These are phyloP conservation scores for Zygnema cylindricum DNA, from an alignment of 139 green algal genomes.

Conservation along the genomic window DNA sequence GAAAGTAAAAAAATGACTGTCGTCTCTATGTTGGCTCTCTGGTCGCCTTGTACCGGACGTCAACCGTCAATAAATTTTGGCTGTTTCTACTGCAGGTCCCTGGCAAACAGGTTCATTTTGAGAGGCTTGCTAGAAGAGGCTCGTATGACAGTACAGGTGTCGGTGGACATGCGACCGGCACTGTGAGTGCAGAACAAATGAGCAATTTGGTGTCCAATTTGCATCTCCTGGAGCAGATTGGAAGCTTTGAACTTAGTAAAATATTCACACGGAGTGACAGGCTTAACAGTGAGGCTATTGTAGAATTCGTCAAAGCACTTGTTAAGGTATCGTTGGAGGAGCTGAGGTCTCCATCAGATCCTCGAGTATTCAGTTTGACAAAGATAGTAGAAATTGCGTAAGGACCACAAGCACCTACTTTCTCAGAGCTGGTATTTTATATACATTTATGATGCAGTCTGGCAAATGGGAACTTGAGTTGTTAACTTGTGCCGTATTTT, in stretches of 20 bases:
- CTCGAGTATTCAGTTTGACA: conserved; percentile 88
- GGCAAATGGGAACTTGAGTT: no score
- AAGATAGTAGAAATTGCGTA: conserved; percentile 95
- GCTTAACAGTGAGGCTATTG: conserved; percentile 86
- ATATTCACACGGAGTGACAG: conserved; percentile 71
- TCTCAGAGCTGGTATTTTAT: no score
- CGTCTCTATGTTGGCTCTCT: no score
- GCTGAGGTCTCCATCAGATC: conserved; percentile 72
- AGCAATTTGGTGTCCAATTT: conserved; percentile 56
- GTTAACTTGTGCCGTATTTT: no score
- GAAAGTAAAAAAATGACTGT: no score
- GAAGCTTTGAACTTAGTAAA: conserved; percentile 58
- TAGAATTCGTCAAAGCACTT: conserved; percentile 90
- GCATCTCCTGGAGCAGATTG: conserved; percentile 56
- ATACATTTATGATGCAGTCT: no score
- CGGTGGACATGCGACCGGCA: conserved; percentile 30
- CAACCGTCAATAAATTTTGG: no score
- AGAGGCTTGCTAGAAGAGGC: conserved; percentile 23
- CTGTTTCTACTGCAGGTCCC: conserved; percentile 9
- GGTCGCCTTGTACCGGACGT: no score
- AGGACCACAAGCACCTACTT: no score
- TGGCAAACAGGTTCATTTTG: conserved; percentile 29
- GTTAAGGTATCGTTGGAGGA: conserved; percentile 73
- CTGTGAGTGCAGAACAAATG: conserved; percentile 49
- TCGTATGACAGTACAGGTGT: conserved; percentile 59